phyloP scores from a whole-genome alignment of 2,329 filamentous ascomycete species.

The Lachnellula willkommii region DNA sequence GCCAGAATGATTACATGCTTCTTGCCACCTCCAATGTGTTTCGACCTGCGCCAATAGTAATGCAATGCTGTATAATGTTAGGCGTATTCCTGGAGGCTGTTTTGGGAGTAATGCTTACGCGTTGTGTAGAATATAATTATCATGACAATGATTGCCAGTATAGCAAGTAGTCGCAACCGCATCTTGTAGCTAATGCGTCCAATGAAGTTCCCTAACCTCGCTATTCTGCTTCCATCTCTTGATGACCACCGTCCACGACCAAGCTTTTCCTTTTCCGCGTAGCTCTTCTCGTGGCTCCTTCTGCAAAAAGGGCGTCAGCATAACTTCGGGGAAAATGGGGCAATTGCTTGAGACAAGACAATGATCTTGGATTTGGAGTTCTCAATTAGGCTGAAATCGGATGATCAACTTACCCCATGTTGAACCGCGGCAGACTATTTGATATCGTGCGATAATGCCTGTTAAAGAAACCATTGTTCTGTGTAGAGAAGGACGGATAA shows the following conservation, averaged over 20 bases:
- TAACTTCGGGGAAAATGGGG: slow-evolving; percentile 21
- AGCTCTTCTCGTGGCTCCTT: slow-evolving; percentile 36
- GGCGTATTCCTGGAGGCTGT: background rate
- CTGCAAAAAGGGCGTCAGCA: background rate
- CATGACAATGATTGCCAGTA: slow-evolving; percentile 54
- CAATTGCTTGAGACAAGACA: slow-evolving; percentile 26
- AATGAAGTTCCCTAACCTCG: slow-evolving; percentile 42
- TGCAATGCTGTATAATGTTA: slow-evolving; percentile 29
- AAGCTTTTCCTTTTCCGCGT: slow-evolving; percentile 74
- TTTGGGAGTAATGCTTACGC: slow-evolving; percentile 50
- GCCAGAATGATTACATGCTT: slow-evolving; percentile 92
- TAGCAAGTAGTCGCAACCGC: slow-evolving; percentile 57
- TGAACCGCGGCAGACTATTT: slow-evolving; percentile 70
- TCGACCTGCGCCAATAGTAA: slow-evolving; percentile 64
- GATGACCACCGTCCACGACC: slow-evolving; percentile 54
- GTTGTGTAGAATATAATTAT: slow-evolving; percentile 65
- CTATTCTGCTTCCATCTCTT: slow-evolving; percentile 41
- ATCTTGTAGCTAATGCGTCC: slow-evolving; percentile 57
- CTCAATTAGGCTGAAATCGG: slow-evolving; percentile 19
- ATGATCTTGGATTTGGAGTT: slow-evolving; percentile 44
- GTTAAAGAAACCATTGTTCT: slow-evolving; percentile 81
- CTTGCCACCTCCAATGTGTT: slow-evolving; percentile 72
- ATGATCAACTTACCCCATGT: slow-evolving; percentile 33
- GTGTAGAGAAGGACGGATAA: slow-evolving; percentile 73
- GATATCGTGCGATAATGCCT: slow-evolving; percentile 78